Evolutionary conservation across 2,329 filamentous ascomycete species (phyloP), one percentile per base, ranked within the genome.

Genomic region (Pyricularia pennisetigena): DNA sequence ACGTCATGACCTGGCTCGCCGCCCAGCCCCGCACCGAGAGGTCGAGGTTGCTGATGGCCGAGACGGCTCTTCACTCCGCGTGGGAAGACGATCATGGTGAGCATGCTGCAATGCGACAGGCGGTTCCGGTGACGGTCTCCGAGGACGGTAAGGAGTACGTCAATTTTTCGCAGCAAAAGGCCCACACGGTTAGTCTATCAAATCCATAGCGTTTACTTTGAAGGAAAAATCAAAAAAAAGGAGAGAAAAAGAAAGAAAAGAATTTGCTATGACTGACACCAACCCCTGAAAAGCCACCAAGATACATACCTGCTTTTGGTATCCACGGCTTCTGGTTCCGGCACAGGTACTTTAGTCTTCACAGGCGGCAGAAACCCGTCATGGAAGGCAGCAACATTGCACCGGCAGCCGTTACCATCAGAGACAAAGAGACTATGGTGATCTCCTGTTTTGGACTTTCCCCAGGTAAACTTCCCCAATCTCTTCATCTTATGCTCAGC

Each of bases 161-260:
- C 66, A 88, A 88, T 74, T 88, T 88, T 75, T 85, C 85, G 3
- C 85, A 83, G 70, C 83, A 86, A 70, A 83, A 85, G 70, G 82
- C 83, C 12, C 82, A 81, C 74, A 78, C 80, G 49, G 81, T 82
- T 70, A 74, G 80, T 63, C 16, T 14, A 2, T 65, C 20, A 16
- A 9, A n/a, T 20, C 20, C 54, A 28, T 9, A 5, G 12, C 29
- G 35, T 35, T 35, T 14, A 23, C 16, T 49, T 4, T 54, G 20
- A 30, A 41, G 28, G 12, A 16, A 16, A 16, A 49, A n/a, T n/a
- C 16, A 20, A 9, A 16, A 28, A 29, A 6, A 32, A 3, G 20
- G 28, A 9, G 2, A 30, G 28, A 5, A 16, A n/a, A 20, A 32
- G 30, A 20, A 12, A n/a, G 12, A n/a, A 28, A 16, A 16, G 8